Conservation (phyloP, 306 rosid species). For the Fragaria ananassa region DNA sequence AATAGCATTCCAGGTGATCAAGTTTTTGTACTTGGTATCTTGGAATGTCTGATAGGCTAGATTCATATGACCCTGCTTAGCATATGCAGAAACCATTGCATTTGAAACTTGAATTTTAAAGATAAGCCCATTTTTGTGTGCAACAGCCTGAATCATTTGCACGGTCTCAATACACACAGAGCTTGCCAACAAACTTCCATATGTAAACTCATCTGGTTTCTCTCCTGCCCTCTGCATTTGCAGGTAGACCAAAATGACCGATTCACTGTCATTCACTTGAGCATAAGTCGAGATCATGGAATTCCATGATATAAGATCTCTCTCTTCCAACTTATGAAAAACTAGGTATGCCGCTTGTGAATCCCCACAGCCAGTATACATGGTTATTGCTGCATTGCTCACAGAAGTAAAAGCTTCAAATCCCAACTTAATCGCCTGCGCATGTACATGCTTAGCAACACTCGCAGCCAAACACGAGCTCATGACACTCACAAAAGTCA, state of each 20-base stretch:
- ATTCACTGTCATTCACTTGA: slow-evolving; percentile 42
- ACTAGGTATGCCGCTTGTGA: slow-evolving; percentile 39
- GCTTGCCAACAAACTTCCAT: slow-evolving; percentile 63
- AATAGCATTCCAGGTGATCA: slow-evolving; percentile 70
- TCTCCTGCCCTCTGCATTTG: slow-evolving; percentile 51
- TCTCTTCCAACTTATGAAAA: slow-evolving; percentile 49
- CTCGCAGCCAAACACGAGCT: slow-evolving; percentile 50
- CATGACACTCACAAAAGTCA: slow-evolving; percentile 72
- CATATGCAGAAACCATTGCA: slow-evolving; percentile 64
- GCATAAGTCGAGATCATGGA: slow-evolving; percentile 52
- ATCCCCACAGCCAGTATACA: slow-evolving; percentile 66
- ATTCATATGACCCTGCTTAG: slow-evolving; percentile 44
- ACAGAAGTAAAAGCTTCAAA: slow-evolving; percentile 50
- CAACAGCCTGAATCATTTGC: slow-evolving; percentile 55
- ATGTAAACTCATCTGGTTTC: slow-evolving; percentile 66
- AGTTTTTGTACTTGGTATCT: slow-evolving; percentile 36
- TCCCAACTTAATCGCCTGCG: slow-evolving; percentile 54
- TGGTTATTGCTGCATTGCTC: slow-evolving; percentile 65
- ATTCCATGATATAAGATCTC: slow-evolving; percentile 77
- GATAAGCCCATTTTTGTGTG: slow-evolving; percentile 50
- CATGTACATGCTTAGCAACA: slow-evolving; percentile 55
- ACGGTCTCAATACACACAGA: slow-evolving; percentile 35
- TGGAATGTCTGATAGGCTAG: slow-evolving; percentile 47
- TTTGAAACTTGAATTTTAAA: slow-evolving; percentile 46
- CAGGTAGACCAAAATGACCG: slow-evolving; percentile 43